A percentile compares a stretch with the other conserved stretches of the same genome.
phyloP scores from a whole-genome alignment of 306 rosid genomes.

The Cucurbita maxima region DNA sequence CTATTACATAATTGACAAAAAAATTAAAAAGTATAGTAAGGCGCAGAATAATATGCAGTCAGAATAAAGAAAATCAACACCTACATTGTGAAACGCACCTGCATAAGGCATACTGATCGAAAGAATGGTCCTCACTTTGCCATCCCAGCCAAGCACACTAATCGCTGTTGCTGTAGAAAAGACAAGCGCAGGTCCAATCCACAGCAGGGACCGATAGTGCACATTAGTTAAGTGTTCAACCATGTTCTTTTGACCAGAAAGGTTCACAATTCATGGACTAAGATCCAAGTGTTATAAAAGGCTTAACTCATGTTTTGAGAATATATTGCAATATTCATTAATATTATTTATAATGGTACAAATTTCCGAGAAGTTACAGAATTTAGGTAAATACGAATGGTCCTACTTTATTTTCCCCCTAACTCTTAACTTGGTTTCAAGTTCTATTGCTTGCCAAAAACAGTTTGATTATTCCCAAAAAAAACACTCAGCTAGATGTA shows the following conservation, averaged over 20 bases:
- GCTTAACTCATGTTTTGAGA: background rate
- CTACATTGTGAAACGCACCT: slow-evolving; percentile 34
- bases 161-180: slow-evolving; percentile 86
- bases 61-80: slow-evolving; percentile 3
- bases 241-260: slow-evolving; percentile 7
- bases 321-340: background rate
- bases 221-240: slow-evolving; percentile 43
- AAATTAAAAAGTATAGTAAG: background rate
- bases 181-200: slow-evolving; percentile 97
- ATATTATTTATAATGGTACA: background rate
- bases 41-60: background rate
- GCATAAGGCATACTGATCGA: slow-evolving; percentile 68
- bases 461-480: background rate
- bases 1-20: background rate
- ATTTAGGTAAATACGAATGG: background rate
- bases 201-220: slow-evolving; percentile 85
- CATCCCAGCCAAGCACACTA: slow-evolving; percentile 96
- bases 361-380: background rate
- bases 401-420: background rate
- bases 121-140: slow-evolving; percentile 83
- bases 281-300: background rate
- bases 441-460: background rate
- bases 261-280: background rate
- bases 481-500: background rate
- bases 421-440: background rate